Percentiles rank a stretch among this genome's conserved stretches.
Evolutionary conservation across 2,329 filamentous ascomycete genomes (phyloP).

Genomic region (Colletotrichum sp.): DNA sequence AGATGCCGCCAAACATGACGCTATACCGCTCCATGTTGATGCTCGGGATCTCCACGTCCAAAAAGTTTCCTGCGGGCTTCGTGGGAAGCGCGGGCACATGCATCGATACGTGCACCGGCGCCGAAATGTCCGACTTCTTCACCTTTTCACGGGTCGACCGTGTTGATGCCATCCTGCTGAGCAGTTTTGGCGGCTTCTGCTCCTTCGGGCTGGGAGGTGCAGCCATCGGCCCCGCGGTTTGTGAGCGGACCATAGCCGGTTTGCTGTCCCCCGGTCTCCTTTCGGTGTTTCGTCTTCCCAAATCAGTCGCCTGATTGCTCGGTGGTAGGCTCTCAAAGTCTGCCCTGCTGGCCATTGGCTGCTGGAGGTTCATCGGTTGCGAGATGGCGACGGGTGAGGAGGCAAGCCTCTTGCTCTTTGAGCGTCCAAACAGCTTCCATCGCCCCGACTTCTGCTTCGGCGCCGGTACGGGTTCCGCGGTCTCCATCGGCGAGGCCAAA

Average conservation of each 20-base stretch:
- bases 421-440: constrained; percentile 62
- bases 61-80: constrained; percentile 40
- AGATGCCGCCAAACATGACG: constrained; percentile 84
- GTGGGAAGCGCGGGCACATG: constrained; percentile 21
- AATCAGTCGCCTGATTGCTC: constrained; percentile 3
- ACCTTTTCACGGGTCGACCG: constrained; percentile 16
- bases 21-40: constrained; percentile 88
- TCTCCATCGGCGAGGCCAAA: background rate
- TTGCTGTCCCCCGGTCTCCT: constrained; percentile 42
- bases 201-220: constrained; percentile 9
- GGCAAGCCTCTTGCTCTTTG: constrained; percentile 36
- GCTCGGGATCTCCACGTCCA: constrained; percentile 82
- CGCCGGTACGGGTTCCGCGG: constrained; percentile 19
- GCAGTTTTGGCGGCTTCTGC: constrained; percentile 19
- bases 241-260: constrained; percentile 46
- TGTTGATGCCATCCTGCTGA: constrained; percentile 22
- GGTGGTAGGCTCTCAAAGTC: background rate
- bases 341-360: background rate
- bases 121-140: constrained; percentile 27
- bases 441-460: constrained; percentile 56
- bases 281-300: constrained; percentile 42
- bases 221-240: constrained; percentile 38
- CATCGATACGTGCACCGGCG: constrained; percentile 26
- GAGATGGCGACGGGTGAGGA: constrained; percentile 15
- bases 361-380: constrained; percentile 14